Evolutionary conservation across 345 rosid genomes (phyloP).

Genomic region (Hibiscus syriacus): DNA sequence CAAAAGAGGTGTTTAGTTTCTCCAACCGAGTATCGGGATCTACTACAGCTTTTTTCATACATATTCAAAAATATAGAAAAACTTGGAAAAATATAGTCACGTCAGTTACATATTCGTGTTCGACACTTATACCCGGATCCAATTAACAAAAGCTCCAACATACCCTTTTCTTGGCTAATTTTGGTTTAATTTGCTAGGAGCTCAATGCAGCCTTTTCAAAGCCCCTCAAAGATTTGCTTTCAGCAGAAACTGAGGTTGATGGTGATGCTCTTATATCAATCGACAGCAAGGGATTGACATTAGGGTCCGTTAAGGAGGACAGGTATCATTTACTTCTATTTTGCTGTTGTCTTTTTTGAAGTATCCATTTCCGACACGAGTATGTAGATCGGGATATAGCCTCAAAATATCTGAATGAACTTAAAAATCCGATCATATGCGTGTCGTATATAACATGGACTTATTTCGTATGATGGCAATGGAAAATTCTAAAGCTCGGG

Average conservation of each 20-base stretch:
- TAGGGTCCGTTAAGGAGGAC: slow-evolving; percentile 86
- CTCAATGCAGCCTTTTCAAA: slow-evolving; percentile 79
- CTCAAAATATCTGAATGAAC: not conserved
- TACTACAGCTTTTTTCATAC: not conserved
- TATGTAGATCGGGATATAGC: not conserved
- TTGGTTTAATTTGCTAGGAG: slow-evolving; percentile 40
- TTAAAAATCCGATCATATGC: not conserved
- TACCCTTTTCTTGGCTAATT: not conserved
- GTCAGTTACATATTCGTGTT: too few relatives aligned
- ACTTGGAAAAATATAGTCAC: too few relatives aligned
- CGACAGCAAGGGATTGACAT: slow-evolving; percentile 88
- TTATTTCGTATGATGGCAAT: too few relatives aligned
- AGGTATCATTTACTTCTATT: slow-evolving; percentile 43
- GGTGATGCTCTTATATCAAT: slow-evolving; percentile 94
- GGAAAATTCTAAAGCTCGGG: not conserved
- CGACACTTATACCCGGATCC: too few relatives aligned
- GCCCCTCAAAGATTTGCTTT: slow-evolving; percentile 67
- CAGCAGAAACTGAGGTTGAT: slow-evolving; percentile 67
- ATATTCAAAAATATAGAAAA: too few relatives aligned
- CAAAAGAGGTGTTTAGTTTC: not conserved
- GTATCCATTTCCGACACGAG: not conserved
- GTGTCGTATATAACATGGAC: not conserved
- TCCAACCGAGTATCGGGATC: not conserved
- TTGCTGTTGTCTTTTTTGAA: not conserved
- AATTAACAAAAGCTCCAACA: not conserved